These are phyloP conservation scores for Puya raimondii DNA, from an alignment of 176 grass and related monocot species.

Conservation along the genomic window DNA sequence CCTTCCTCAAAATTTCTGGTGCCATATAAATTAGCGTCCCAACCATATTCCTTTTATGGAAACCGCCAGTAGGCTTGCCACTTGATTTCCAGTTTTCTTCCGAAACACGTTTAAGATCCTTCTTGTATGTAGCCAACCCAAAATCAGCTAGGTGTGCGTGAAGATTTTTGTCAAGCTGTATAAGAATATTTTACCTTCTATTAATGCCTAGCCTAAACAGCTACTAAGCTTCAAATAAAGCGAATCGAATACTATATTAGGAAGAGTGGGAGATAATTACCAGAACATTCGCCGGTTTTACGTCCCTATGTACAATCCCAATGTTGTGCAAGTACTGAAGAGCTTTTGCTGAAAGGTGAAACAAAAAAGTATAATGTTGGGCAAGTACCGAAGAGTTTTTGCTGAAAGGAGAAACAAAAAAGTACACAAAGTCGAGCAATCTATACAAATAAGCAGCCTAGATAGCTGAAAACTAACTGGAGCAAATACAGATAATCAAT, in stretches of 20 bases:
- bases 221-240: too few relatives aligned
- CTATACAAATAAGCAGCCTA: background rate
- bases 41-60: slow-evolving; percentile 96
- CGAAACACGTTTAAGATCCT: slow-evolving; percentile 87
- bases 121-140: slow-evolving; percentile 81
- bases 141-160: slow-evolving; percentile 84
- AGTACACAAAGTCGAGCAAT: background rate
- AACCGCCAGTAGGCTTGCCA: slow-evolving; percentile 95
- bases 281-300: slow-evolving; percentile 98
- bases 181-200: slow-evolving; percentile 12
- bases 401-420: slow-evolving; percentile 35
- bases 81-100: slow-evolving; percentile 87
- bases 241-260: too few relatives aligned
- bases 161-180: slow-evolving; percentile 69
- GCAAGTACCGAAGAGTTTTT: slow-evolving; percentile 68
- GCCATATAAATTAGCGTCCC: slow-evolving; percentile 98
- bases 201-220: slow-evolving; percentile 3
- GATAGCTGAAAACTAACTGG: background rate
- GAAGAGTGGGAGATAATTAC: slow-evolving; percentile 29
- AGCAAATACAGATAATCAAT: background rate
- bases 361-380: slow-evolving; percentile 24
- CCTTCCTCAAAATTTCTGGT: slow-evolving; percentile 95
- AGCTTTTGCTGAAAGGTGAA: slow-evolving; percentile 55
- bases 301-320: slow-evolving; percentile 85
- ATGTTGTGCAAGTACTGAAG: slow-evolving; percentile 57